These are phyloP conservation scores for Mycothermus thermophilus DNA, from an alignment of 495 filamentous ascomycete genomes.

Conservation along the genomic window DNA sequence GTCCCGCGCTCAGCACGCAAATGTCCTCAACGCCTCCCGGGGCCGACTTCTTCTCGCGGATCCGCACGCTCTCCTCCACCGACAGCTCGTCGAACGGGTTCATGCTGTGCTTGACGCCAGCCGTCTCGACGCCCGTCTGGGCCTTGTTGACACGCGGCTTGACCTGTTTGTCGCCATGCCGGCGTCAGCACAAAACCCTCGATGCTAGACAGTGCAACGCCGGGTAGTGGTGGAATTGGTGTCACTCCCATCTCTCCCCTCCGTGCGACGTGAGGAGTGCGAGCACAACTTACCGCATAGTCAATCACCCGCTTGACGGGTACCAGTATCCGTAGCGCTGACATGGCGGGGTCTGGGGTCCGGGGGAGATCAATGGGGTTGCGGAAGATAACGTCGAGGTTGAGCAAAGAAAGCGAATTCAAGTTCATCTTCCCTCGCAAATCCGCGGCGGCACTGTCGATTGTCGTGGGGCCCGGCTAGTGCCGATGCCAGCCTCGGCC, in stretches of 20 bases:
- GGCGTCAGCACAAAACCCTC: slow-evolving; percentile 2
- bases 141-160: slow-evolving; percentile 96
- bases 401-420: no score
- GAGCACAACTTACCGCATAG: slow-evolving; percentile 65
- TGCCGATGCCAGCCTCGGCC: slow-evolving; percentile 27
- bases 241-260: background rate
- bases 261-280: background rate
- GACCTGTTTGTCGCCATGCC: slow-evolving; percentile 44
- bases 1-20: slow-evolving; percentile 75
- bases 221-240: no score
- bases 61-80: slow-evolving; percentile 85
- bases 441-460: no score
- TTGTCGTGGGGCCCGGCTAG: slow-evolving; percentile 24
- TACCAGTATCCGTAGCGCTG: slow-evolving; percentile 79
- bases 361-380: no score
- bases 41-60: slow-evolving; percentile 64
- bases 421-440: no score
- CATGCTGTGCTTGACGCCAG: slow-evolving; percentile 88
- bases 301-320: slow-evolving; percentile 97
- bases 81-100: slow-evolving; percentile 99
- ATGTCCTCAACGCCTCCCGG: slow-evolving; percentile 65
- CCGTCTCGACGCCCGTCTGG: slow-evolving; percentile 82
- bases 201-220: background rate
- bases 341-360: slow-evolving; percentile 41
- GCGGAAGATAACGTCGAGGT: no score